Conservation (phyloP, 371 early-diverging fungal species). For the Mortierella sp. region DNA sequence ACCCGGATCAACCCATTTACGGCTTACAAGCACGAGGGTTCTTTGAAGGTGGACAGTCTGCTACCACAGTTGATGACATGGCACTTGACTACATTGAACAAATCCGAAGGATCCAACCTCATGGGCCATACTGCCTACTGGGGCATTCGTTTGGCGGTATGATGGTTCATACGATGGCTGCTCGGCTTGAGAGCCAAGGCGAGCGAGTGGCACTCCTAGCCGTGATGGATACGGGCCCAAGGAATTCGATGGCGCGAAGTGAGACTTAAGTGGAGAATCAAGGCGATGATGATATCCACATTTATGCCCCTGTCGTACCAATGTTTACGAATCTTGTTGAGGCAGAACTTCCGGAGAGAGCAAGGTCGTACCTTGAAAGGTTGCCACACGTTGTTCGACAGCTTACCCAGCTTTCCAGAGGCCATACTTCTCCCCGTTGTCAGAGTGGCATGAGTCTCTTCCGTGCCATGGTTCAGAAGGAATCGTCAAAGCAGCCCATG, state of each 20-base stretch:
- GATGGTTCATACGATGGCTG: conserved; percentile 13
- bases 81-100: conserved; percentile 15
- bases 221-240: conserved; percentile 8
- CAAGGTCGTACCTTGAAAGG: too few species aligned
- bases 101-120: conserved; percentile 15
- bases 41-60: neutral
- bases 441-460: neutral
- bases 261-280: too few species aligned
- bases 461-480: conserved; percentile 2
- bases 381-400: too few species aligned
- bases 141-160: conserved; percentile 18
- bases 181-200: neutral
- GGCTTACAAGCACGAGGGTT: conserved; percentile 14
- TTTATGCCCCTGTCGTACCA: too few species aligned
- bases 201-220: conserved; percentile 5
- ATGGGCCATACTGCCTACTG: conserved; percentile 18
- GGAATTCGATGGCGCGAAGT: neutral
- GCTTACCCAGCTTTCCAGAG: too few species aligned
- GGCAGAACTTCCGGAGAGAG: too few species aligned
- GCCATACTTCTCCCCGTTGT: too few species aligned
- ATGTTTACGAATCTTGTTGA: too few species aligned
- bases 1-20: conserved; percentile 10
- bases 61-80: conserved; percentile 11
- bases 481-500: neutral
- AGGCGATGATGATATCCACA: neutral